Conservation (phyloP, 306 rosid species). For the Malus fusca region DNA sequence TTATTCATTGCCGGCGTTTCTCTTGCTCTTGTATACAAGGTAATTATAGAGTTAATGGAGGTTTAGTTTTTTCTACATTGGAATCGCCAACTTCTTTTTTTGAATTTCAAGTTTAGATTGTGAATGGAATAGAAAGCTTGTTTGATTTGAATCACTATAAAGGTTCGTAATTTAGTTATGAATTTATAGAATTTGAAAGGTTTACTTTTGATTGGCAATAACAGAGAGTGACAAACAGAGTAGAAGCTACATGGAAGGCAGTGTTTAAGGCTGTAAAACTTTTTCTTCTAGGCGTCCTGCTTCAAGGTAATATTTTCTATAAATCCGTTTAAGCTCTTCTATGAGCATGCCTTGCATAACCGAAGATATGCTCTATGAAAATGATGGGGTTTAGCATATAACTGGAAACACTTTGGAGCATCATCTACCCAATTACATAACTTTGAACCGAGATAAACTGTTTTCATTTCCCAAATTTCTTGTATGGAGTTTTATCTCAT, state of each 20-base stretch:
- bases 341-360: neutral
- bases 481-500: neutral
- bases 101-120: neutral
- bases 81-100: neutral
- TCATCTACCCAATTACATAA: neutral
- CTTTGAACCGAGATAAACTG: neutral
- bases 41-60: slow-evolving; percentile 1
- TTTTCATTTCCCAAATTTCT: neutral
- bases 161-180: neutral
- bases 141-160: neutral
- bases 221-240: slow-evolving; percentile 51
- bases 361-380: no score
- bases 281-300: slow-evolving; percentile 59
- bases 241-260: slow-evolving; percentile 56
- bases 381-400: neutral
- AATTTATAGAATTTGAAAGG: neutral
- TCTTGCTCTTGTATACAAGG: slow-evolving; percentile 71
- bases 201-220: slow-evolving; percentile 2
- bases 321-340: neutral
- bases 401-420: neutral
- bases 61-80: neutral
- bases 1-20: slow-evolving; percentile 80
- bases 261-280: slow-evolving; percentile 47
- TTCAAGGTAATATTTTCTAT: slow-evolving; percentile 58
- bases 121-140: neutral